Base-by-base conservation (phyloP, 495 filamentous ascomycete genomes). In the Aspergillus diversus region DNA sequence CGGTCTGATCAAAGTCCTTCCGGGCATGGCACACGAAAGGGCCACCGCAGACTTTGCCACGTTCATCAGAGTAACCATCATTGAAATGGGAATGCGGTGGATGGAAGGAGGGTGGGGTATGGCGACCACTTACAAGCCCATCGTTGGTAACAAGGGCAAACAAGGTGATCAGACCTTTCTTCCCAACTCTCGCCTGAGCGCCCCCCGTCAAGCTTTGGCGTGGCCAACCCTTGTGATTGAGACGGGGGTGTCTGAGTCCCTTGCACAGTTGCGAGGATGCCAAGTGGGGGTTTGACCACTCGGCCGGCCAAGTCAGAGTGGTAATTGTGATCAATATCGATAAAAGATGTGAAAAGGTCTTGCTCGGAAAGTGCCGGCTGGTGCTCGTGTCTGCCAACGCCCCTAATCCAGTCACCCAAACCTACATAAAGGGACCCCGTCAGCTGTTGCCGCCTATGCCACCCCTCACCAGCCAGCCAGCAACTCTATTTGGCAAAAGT, bases 141-240 rank as follows among this genome's bases (percentile, higher is more conserved):
- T 5, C 2, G 4, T 50, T 13, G 47, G 11, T 7, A 50, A 21
- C 47, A 50, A 50, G 17, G 47, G 47, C 1, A 50, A 50, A 5
- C 47, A 50, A 4, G 13, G 13, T 7, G 47, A 50, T 5, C 47
- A 15, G 17, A 1, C n/a, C n/a, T n/a, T n/a, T n/a, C n/a, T n/a
- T n/a, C n/a, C n/a, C n/a, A n/a, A 1, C 11, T 50, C 47, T 1
- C 47, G 47, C 7, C 47, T 4, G 4, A 21, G 12, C 47, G 47
- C 1, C 7, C 13, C 13, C 7, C 3, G 47, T 1, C 5, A 50
- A 21, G 13, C 1, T 21, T 16, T n/a, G 47, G 47, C 12, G 7
- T 73, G 71, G 72, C 73, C 75, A 50, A 76, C 72, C 39, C 61
- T 76, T 15, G 65, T 76, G 21, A 67, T 78, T 33, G 66, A 75